These are phyloP conservation scores for Xylariales sp. DNA, from an alignment of 2,329 filamentous ascomycete species.

Conservation along the genomic window DNA sequence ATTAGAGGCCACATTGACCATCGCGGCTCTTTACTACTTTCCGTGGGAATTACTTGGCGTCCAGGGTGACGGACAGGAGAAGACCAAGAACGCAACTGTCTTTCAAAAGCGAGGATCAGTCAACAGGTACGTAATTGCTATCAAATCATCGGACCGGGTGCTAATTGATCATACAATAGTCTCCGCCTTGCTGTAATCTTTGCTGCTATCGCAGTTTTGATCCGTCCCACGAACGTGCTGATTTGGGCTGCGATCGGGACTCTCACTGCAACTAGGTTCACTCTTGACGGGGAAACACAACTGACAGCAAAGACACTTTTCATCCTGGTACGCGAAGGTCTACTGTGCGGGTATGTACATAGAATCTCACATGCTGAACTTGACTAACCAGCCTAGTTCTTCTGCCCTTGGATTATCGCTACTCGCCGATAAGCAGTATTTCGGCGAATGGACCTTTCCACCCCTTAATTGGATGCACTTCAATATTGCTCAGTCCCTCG, in stretches of 20 bases:
- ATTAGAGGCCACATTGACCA: slow-evolving; percentile 82
- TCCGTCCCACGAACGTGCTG: slow-evolving; percentile 84
- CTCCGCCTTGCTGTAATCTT: slow-evolving; percentile 63
- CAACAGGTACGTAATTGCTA: slow-evolving; percentile 21
- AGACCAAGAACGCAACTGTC: slow-evolving; percentile 29
- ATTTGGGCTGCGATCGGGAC: slow-evolving; percentile 71
- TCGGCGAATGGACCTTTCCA: slow-evolving; percentile 81
- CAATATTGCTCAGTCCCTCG: slow-evolving; percentile 82
- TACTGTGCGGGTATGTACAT: slow-evolving; percentile 52
- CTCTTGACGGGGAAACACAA: slow-evolving; percentile 34
- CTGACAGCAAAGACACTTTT: slow-evolving; percentile 39
- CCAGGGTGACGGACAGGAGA: slow-evolving; percentile 33
- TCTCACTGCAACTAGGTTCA: slow-evolving; percentile 42
- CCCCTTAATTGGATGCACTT: slow-evolving; percentile 83
- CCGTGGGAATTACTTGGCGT: slow-evolving; percentile 69
- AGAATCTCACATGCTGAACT: neutral
- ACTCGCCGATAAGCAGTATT: slow-evolving; percentile 72
- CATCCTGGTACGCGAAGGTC: slow-evolving; percentile 56
- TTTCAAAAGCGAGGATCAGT: slow-evolving; percentile 25
- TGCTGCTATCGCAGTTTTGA: slow-evolving; percentile 75
- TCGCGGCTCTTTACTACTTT: slow-evolving; percentile 75
- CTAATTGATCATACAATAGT: slow-evolving; percentile 28
- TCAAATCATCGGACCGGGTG: slow-evolving; percentile 12
- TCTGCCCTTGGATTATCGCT: slow-evolving; percentile 59
- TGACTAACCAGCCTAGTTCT: slow-evolving; percentile 24